Percentiles rank a stretch among this genome's conserved stretches.
phyloP scores from a whole-genome alignment of 2,329 filamentous ascomycete species.

The Fusarium sp. region DNA sequence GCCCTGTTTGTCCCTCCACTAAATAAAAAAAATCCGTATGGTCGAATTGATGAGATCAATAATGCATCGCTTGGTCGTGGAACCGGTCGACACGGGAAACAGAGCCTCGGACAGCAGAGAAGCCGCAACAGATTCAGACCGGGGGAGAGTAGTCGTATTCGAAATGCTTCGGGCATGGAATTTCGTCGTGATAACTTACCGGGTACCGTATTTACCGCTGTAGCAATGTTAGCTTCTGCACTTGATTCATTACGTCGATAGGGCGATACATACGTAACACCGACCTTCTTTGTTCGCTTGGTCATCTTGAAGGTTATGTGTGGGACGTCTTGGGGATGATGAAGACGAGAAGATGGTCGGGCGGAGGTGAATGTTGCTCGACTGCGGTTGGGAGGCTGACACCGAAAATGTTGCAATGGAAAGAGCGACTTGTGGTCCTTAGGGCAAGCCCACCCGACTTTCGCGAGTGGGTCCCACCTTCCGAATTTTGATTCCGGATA shows the following conservation, averaged over 20 bases:
- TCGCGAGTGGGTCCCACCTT: conserved; percentile 45
- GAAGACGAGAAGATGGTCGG: conserved; percentile 50
- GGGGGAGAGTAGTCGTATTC: conserved; percentile 31
- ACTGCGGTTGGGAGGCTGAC: conserved; percentile 47
- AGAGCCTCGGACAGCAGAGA: conserved; percentile 3
- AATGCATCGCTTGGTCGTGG: conserved; percentile 5
- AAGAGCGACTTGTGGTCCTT: conserved; percentile 53
- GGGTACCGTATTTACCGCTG: conserved; percentile 91
- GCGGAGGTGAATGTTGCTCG: conserved; percentile 49
- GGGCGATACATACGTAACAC: conserved; percentile 74
- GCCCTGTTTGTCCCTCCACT: conserved; percentile 9
- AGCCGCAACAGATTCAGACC: conserved; percentile 26
- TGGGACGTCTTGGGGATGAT: conserved; percentile 50
- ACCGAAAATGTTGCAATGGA: conserved; percentile 50
- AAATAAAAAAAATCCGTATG: background rate
- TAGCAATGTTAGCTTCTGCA: conserved; percentile 47
- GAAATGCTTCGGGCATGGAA: conserved; percentile 29
- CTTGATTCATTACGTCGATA: conserved; percentile 12
- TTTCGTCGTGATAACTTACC: conserved; percentile 68
- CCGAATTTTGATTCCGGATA: conserved; percentile 52
- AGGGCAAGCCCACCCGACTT: conserved; percentile 56
- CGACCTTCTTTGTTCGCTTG: conserved; percentile 97
- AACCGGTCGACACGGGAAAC: conserved; percentile 3
- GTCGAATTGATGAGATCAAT: conserved; percentile 1
- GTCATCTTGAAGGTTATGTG: conserved; percentile 78